Evolutionary conservation across 2,329 filamentous ascomycete genomes (phyloP).

Genomic region (Moelleriella libera): DNA sequence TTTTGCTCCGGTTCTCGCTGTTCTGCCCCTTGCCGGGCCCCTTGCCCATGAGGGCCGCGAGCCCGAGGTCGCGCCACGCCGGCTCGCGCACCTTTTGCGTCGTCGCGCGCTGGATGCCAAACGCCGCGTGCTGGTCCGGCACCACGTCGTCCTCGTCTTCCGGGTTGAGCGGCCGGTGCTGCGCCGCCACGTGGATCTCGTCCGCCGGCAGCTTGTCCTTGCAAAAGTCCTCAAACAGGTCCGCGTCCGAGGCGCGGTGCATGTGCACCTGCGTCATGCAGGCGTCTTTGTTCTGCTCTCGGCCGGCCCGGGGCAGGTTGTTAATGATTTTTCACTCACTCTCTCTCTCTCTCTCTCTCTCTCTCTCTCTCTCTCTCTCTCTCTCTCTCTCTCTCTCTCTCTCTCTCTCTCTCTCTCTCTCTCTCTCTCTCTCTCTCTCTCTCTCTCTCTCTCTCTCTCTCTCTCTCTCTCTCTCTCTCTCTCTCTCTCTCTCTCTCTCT

Average conservation of each 20-base stretch:
- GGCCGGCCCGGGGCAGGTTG: too few species aligned
- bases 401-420: too few species aligned
- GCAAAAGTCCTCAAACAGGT: slow-evolving; percentile 67
- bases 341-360: too few species aligned
- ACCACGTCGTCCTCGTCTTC: slow-evolving; percentile 84
- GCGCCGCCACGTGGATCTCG: slow-evolving; percentile 68
- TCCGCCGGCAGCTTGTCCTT: slow-evolving; percentile 58
- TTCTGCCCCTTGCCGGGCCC: slow-evolving; percentile 26
- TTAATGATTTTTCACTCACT: too few species aligned
- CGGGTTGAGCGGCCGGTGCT: slow-evolving; percentile 71
- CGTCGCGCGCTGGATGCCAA: slow-evolving; percentile 71
- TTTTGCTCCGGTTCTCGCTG: slow-evolving; percentile 6
- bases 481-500: too few species aligned
- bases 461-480: too few species aligned
- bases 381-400: too few species aligned
- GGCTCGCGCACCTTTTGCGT: slow-evolving; percentile 56
- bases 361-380: too few species aligned
- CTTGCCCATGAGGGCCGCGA: slow-evolving; percentile 55
- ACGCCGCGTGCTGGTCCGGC: slow-evolving; percentile 76
- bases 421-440: too few species aligned
- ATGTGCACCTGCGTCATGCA: slow-evolving; percentile 65
- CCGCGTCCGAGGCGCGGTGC: slow-evolving; percentile 55
- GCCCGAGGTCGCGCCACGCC: slow-evolving; percentile 65
- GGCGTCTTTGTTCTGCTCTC: slow-evolving; percentile 55
- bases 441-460: too few species aligned